Conservation (phyloP, 257 asterid genomes). For the Solanum appendiculatum region DNA sequence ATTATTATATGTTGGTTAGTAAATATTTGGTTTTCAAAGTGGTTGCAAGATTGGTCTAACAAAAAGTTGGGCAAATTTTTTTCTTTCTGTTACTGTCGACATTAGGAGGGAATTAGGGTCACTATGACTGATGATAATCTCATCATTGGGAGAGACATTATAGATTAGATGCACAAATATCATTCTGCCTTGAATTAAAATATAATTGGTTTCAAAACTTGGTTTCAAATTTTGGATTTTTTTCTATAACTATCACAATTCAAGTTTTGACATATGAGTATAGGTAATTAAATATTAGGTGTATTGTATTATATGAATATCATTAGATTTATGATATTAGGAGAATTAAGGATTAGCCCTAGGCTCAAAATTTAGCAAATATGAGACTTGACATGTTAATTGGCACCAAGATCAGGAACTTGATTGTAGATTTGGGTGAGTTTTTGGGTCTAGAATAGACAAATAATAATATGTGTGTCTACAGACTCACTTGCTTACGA, state of each 20-base stretch:
- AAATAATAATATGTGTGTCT: not conserved
- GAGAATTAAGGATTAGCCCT: not conserved
- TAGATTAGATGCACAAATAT: too few species aligned
- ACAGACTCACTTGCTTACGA: not conserved
- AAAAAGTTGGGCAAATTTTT: not conserved
- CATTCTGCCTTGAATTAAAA: too few species aligned
- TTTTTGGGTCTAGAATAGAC: not conserved
- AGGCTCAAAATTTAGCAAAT: too few species aligned
- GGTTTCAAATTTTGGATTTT: too few species aligned
- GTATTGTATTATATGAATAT: not conserved
- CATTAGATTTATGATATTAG: not conserved
- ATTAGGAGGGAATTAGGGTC: not conserved
- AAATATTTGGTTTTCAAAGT: too few species aligned
- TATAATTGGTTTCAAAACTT: too few species aligned
- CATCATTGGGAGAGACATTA: not conserved
- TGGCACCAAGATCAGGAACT: too few species aligned
- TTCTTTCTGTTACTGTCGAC: not conserved
- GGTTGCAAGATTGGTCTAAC: too few species aligned
- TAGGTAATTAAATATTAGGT: not conserved
- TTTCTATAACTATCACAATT: not conserved
- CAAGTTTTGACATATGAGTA: not conserved
- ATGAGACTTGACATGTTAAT: too few species aligned
- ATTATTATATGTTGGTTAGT: too few species aligned
- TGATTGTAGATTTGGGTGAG: not conserved
- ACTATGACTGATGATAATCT: not conserved